A percentile compares a stretch with the other conserved stretches of the same genome.
Evolutionary conservation across 345 rosid species (phyloP).

Genomic region (Rhodamnia argentea): DNA sequence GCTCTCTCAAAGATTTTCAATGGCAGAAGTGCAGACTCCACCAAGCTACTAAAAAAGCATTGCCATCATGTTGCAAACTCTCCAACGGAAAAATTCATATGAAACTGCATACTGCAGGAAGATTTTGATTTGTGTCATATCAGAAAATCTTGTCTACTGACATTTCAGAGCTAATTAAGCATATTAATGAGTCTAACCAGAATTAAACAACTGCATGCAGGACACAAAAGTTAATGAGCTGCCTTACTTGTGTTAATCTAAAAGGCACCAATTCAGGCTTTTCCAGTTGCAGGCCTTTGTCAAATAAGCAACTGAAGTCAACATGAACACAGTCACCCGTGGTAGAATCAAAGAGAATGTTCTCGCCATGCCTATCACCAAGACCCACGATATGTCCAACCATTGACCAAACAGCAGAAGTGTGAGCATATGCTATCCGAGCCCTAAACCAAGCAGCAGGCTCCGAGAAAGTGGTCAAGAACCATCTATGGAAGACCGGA

Average conservation of each 20-base stretch:
- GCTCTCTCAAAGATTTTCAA: neutral
- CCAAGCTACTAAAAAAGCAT: neutral
- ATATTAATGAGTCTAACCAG: neutral
- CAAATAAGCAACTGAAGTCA: conserved; percentile 97
- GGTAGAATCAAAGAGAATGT: conserved; percentile 95
- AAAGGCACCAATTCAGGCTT: conserved; percentile 98
- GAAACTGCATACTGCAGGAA: neutral
- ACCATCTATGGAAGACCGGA: conserved; percentile 95
- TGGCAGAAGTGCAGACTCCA: neutral
- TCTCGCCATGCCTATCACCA: conserved; percentile 97
- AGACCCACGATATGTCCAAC: conserved; percentile 98
- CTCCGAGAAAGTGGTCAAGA: conserved; percentile 89
- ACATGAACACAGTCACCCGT: conserved; percentile 99
- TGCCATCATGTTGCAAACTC: neutral
- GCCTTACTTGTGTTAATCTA: conserved; percentile 84
- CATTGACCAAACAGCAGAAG: conserved; percentile 99
- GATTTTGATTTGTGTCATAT: neutral
- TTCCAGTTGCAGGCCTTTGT: conserved; percentile 91
- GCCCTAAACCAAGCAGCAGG: conserved; percentile 99
- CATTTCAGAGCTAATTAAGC: neutral
- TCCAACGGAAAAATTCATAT: neutral
- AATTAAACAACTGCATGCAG: neutral
- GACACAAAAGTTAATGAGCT: neutral
- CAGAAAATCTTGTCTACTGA: neutral
- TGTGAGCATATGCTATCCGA: conserved; percentile 92